A percentile compares a stretch with the other conserved stretches of the same genome.
Conservation (phyloP, 2,329 filamentous ascomycete species). For the Colletotrichum cuscutae region DNA sequence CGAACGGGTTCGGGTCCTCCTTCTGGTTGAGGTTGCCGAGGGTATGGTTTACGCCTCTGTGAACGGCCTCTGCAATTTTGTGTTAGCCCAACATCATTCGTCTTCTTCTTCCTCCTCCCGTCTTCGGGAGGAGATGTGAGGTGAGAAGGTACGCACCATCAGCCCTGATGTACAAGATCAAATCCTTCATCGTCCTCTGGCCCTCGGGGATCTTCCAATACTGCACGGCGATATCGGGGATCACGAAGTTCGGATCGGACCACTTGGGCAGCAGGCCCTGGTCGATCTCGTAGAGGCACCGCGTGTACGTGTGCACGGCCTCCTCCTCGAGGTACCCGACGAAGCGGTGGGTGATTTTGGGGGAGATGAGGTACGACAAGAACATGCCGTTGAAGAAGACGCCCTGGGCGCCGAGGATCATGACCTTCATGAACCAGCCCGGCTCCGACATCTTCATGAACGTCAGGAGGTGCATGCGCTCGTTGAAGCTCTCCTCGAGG, state of each 20-base stretch:
- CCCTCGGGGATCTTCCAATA: constrained; percentile 97
- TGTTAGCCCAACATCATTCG: not conserved
- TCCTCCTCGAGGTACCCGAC: constrained; percentile 98
- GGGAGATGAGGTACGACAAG: constrained; percentile 85
- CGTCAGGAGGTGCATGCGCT: constrained; percentile 91
- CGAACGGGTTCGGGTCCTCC: constrained; percentile 92
- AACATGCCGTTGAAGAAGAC: constrained; percentile 98
- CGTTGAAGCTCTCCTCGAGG: constrained; percentile 90
- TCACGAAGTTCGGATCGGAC: constrained; percentile 73
- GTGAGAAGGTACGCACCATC: constrained; percentile 52
- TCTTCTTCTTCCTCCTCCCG: not conserved
- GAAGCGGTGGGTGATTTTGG: constrained; percentile 91
- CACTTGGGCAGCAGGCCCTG: constrained; percentile 85
- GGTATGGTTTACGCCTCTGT: constrained; percentile 96
- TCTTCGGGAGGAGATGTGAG: not conserved
- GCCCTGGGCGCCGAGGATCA: constrained; percentile 92
- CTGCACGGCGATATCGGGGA: constrained; percentile 87
- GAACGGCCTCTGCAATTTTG: constrained; percentile 74
- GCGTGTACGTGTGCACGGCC: constrained; percentile 93
- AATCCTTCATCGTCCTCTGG: constrained; percentile 82
- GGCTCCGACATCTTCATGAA: constrained; percentile 86
- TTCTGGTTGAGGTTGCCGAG: constrained; percentile 87
- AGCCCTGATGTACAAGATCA: constrained; percentile 89
- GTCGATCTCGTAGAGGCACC: constrained; percentile 88
- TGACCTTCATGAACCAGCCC: constrained; percentile 88